Conservation (phyloP, 1,284 basidiomycete species). For the Trichosporon asahii region DNA sequence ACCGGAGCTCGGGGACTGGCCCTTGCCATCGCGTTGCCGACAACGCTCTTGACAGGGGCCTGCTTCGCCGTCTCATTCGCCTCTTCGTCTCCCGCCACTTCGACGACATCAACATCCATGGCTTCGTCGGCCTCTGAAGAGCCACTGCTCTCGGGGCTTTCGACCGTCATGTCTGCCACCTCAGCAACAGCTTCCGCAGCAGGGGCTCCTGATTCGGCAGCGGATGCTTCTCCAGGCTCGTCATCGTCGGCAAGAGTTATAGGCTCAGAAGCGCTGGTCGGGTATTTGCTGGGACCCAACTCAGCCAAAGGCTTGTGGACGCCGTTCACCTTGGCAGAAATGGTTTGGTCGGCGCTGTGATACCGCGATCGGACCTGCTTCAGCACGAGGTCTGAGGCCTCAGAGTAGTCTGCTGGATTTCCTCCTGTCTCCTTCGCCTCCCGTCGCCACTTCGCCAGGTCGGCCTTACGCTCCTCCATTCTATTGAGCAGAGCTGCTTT, state of each 20-base stretch:
- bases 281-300: background rate
- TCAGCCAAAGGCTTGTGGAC: background rate
- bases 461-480: background rate
- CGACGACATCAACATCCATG: background rate
- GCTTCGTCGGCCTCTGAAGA: background rate
- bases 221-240: background rate
- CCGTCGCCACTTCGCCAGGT: background rate
- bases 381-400: background rate
- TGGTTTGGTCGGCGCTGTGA: background rate
- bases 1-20: background rate
- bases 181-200: background rate
- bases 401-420: background rate
- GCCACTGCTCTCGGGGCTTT: background rate
- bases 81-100: background rate
- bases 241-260: background rate
- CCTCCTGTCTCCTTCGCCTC: background rate
- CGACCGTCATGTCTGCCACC: background rate
- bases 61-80: background rate
- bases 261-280: background rate
- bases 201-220: background rate
- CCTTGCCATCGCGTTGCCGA: constrained; percentile 12
- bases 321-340: background rate
- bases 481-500: background rate
- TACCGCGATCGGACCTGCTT: background rate
- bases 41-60: constrained; percentile 8